phyloP scores from a whole-genome alignment of 176 grass and related monocot genomes.

The Luzula sylvatica region DNA sequence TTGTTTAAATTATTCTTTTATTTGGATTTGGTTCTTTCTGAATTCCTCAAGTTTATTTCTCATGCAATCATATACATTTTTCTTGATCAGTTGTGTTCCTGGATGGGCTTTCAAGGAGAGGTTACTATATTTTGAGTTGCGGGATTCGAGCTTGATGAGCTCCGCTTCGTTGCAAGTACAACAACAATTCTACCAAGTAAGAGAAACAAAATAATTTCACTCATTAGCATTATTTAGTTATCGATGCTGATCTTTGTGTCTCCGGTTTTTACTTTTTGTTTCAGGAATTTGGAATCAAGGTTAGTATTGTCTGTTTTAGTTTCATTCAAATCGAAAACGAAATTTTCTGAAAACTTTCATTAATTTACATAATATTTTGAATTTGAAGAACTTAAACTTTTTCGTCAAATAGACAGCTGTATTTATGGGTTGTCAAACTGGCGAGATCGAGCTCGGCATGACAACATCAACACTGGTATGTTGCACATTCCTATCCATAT shows the following conservation, averaged over 20 bases:
- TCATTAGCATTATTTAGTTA: constrained; percentile 10
- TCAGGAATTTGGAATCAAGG: constrained; percentile 82
- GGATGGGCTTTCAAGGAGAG: constrained; percentile 61
- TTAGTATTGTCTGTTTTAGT: constrained; percentile 15
- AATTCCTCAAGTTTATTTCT: background rate
- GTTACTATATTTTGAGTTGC: constrained; percentile 39
- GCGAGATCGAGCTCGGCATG: constrained; percentile 82
- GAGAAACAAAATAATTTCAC: background rate
- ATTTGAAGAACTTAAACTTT: background rate
- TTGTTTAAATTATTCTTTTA: background rate
- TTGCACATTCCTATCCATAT: background rate
- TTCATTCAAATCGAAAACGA: too few relatives aligned
- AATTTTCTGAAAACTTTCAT: constrained; percentile 4
- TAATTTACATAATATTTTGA: background rate
- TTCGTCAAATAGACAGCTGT: constrained; percentile 38
- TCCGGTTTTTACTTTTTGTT: background rate
- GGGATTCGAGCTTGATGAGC: constrained; percentile 29
- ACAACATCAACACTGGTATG: background rate
- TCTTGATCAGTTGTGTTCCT: constrained; percentile 37
- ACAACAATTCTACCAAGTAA: constrained; percentile 69
- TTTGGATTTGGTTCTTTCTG: background rate
- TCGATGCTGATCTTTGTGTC: constrained; percentile 8
- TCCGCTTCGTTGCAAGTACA: constrained; percentile 45
- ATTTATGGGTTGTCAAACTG: constrained; percentile 60
- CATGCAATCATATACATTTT: too few relatives aligned